These are phyloP conservation scores for Ophiostoma australiae DNA, from an alignment of 2,329 filamentous ascomycete genomes.

Conservation along the genomic window DNA sequence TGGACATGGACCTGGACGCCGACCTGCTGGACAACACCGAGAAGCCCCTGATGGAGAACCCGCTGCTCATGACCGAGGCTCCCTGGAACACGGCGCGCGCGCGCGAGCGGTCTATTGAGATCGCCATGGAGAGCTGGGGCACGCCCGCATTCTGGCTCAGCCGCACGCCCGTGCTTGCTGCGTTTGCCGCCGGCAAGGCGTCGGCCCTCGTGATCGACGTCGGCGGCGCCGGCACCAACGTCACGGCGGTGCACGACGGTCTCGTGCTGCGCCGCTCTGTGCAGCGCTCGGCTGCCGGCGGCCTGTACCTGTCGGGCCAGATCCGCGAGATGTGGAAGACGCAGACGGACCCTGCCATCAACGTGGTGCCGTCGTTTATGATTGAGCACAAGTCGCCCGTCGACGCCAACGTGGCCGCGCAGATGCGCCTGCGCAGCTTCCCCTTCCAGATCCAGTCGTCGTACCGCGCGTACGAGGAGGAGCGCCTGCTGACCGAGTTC, in stretches of 20 bases:
- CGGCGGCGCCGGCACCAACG: constrained; percentile 79
- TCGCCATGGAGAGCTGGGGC: constrained; percentile 96
- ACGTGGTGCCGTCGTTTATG: constrained; percentile 74
- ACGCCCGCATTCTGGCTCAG: constrained; percentile 92
- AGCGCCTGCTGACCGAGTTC: constrained; percentile 89
- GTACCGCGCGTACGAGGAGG: constrained; percentile 81
- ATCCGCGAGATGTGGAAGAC: constrained; percentile 70
- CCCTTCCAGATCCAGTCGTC: constrained; percentile 57
- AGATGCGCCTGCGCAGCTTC: constrained; percentile 70
- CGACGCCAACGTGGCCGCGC: constrained; percentile 74
- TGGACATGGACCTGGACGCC: constrained; percentile 51
- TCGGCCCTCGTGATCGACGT: constrained; percentile 90
- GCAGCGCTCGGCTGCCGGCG: constrained; percentile 77
- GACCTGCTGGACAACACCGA: constrained; percentile 53
- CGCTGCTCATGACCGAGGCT: constrained; percentile 87
- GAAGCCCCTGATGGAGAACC: constrained; percentile 82
- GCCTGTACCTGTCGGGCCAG: constrained; percentile 85
- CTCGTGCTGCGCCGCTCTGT: constrained; percentile 89
- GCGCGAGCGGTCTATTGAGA: constrained; percentile 89
- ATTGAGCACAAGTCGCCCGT: constrained; percentile 83
- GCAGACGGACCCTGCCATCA: constrained; percentile 50
- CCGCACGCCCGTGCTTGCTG: constrained; percentile 80
- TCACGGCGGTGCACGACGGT: constrained; percentile 89
- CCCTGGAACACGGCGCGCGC: constrained; percentile 86
- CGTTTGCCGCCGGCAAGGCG: constrained; percentile 88